Evolutionary conservation across 257 asterid species (phyloP).

Genomic region (Echium plantagineum): DNA sequence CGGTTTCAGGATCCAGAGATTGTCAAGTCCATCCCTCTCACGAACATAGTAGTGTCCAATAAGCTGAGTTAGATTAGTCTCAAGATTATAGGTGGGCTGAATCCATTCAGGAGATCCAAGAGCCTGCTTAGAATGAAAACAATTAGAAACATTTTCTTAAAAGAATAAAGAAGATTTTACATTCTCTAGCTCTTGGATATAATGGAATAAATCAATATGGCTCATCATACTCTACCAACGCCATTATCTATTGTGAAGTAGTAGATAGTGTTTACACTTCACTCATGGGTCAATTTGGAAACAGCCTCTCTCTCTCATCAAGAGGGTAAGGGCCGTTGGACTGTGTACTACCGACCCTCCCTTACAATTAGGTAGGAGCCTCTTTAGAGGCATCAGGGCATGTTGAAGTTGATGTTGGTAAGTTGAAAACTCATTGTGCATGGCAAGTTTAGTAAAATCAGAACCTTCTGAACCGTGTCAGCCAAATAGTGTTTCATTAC

Average conservation of each 20-base stretch:
- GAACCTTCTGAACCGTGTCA: slow-evolving; percentile 78
- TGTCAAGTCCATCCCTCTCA: slow-evolving; percentile 52
- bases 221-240: too few species aligned
- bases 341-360: too few species aligned
- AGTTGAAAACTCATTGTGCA: background rate
- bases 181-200: too few species aligned
- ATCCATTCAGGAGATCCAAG: slow-evolving; percentile 84
- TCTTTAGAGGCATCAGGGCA: too few species aligned
- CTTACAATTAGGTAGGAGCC: too few species aligned
- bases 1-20: slow-evolving; percentile 92
- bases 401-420: background rate
- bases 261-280: too few species aligned
- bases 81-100: slow-evolving; percentile 94
- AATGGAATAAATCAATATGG: too few species aligned
- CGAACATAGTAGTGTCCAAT: slow-evolving; percentile 65
- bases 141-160: slow-evolving; percentile 12
- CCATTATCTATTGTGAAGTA: too few species aligned
- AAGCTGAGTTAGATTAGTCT: slow-evolving; percentile 73
- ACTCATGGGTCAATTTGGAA: too few species aligned
- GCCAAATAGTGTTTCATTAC: slow-evolving; percentile 98
- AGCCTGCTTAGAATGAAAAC: slow-evolving; percentile 33
- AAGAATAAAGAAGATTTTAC: background rate
- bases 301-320: too few species aligned
- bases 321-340: too few species aligned
- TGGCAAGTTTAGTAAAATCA: background rate